Evolutionary conservation across 2,329 filamentous ascomycete genomes (phyloP).

Genomic region (Pseudogymnoascus sp.): DNA sequence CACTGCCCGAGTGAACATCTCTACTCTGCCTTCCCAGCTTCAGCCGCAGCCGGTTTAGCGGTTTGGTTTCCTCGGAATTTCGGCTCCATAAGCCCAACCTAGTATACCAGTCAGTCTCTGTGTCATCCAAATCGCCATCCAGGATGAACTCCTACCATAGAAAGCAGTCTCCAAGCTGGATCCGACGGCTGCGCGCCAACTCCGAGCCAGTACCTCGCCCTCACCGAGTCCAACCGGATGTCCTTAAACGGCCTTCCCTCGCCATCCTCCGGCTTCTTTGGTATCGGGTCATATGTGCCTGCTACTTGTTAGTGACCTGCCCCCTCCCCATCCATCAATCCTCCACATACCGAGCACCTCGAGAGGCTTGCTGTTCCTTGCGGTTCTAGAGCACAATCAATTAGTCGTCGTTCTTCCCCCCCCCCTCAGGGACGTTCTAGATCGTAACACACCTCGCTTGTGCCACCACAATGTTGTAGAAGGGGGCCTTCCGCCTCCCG

Average conservation of each 20-base stretch:
- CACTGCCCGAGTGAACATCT: conserved; percentile 7
- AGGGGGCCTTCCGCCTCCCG: conserved; percentile 75
- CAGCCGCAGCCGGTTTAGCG: conserved; percentile 7
- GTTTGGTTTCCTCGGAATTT: conserved; percentile 20
- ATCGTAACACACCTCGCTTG: conserved; percentile 68
- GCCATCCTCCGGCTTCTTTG: conserved; percentile 49
- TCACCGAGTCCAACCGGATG: conserved; percentile 70
- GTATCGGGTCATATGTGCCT: conserved; percentile 61
- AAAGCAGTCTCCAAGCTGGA: conserved; percentile 75
- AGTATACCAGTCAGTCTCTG: not conserved
- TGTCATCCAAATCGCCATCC: not conserved
- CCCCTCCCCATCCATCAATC: not conserved
- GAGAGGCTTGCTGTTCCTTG: conserved; percentile 77
- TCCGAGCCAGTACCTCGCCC: conserved; percentile 92
- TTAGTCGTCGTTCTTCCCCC: not conserved
- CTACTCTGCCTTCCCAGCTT: conserved; percentile 9
- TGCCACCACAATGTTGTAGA: conserved; percentile 96
- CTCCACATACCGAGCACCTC: conserved; percentile 66
- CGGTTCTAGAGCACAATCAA: conserved; percentile 50
- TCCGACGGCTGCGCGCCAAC: conserved; percentile 93
- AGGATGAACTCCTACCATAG: conserved; percentile 50
- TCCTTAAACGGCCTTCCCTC: conserved; percentile 77
- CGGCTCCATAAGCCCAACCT: conserved; percentile 28
- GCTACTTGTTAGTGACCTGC: conserved; percentile 7
- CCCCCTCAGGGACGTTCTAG: not conserved